A percentile compares a stretch with the other conserved stretches of the same genome.
Evolutionary conservation across 2,329 filamentous ascomycete species (phyloP).

Genomic region (Talaromyces pinophilus): DNA sequence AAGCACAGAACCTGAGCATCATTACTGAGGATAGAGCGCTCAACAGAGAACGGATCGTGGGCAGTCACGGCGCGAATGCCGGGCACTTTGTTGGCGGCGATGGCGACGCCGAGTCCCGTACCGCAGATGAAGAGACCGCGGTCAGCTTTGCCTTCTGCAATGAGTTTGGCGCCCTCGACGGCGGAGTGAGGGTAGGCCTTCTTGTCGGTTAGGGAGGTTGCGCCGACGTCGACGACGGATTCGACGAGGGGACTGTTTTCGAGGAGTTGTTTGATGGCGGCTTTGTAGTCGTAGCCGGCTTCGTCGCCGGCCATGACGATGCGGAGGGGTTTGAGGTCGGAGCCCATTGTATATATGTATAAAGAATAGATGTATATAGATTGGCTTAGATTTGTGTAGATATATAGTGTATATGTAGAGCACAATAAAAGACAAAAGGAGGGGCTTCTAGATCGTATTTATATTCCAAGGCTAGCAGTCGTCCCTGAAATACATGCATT

Average conservation of each 20-base stretch:
- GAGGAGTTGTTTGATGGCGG: slow-evolving; percentile 72
- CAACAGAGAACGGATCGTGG: slow-evolving; percentile 82
- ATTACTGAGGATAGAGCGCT: slow-evolving; percentile 78
- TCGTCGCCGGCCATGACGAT: slow-evolving; percentile 68
- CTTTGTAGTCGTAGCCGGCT: slow-evolving; percentile 77
- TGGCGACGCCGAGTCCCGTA: slow-evolving; percentile 83
- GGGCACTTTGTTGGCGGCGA: slow-evolving; percentile 83
- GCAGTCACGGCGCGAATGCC: slow-evolving; percentile 85
- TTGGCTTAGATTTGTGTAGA: background rate
- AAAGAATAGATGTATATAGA: background rate
- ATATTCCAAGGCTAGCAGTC: slow-evolving; percentile 5
- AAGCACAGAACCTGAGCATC: slow-evolving; percentile 86
- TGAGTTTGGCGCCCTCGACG: slow-evolving; percentile 65
- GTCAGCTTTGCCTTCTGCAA: slow-evolving; percentile 60
- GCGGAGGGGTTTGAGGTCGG: slow-evolving; percentile 49
- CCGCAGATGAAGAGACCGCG: slow-evolving; percentile 79
- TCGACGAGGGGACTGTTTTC: slow-evolving; percentile 66
- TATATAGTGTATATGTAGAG: background rate
- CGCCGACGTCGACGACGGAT: slow-evolving; percentile 73
- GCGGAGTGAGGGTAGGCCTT: slow-evolving; percentile 81
- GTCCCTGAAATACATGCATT: background rate
- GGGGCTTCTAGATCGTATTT: slow-evolving; percentile 8
- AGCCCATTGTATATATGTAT: slow-evolving; percentile 32
- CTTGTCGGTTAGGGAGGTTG: slow-evolving; percentile 66
- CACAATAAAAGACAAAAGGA: background rate